phyloP scores from a whole-genome alignment of 805 yeast genomes.

The Kuraishia capsulata region DNA sequence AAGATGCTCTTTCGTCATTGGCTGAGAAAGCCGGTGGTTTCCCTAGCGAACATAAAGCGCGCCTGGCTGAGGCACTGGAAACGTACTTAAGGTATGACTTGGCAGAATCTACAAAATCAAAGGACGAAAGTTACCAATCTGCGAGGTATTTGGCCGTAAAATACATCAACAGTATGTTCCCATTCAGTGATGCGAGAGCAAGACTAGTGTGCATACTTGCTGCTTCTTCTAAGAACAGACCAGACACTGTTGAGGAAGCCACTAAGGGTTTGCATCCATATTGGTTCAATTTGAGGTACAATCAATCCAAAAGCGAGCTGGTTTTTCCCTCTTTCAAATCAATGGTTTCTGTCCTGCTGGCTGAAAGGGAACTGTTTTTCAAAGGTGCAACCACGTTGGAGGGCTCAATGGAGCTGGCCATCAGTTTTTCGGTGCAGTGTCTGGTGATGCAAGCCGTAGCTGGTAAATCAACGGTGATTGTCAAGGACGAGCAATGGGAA shows the following conservation, averaged over 20 bases:
- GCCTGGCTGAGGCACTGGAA: constrained; percentile 30
- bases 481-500: constrained; percentile 68
- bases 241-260: constrained; percentile 78
- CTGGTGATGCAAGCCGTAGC: constrained; percentile 56
- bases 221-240: constrained; percentile 42
- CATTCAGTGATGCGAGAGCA: constrained; percentile 60
- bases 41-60: constrained; percentile 25
- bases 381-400: constrained; percentile 18
- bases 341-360: constrained; percentile 22
- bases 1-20: constrained; percentile 57
- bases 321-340: constrained; percentile 48
- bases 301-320: constrained; percentile 20
- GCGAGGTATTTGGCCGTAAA: constrained; percentile 59
- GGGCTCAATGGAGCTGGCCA: constrained; percentile 28
- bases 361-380: constrained; percentile 4
- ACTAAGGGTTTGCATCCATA: constrained; percentile 73
- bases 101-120: background rate
- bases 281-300: constrained; percentile 48
- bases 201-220: constrained; percentile 63
- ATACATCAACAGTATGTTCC: constrained; percentile 52
- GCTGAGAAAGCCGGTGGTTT: constrained; percentile 37
- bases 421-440: constrained; percentile 46
- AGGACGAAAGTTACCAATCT: constrained; percentile 27
- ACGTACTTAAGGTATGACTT: constrained; percentile 2
- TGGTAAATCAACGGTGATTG: constrained; percentile 45